Base-by-base conservation (phyloP, 129 eudicot species). In the Flaveria trinervia region DNA sequence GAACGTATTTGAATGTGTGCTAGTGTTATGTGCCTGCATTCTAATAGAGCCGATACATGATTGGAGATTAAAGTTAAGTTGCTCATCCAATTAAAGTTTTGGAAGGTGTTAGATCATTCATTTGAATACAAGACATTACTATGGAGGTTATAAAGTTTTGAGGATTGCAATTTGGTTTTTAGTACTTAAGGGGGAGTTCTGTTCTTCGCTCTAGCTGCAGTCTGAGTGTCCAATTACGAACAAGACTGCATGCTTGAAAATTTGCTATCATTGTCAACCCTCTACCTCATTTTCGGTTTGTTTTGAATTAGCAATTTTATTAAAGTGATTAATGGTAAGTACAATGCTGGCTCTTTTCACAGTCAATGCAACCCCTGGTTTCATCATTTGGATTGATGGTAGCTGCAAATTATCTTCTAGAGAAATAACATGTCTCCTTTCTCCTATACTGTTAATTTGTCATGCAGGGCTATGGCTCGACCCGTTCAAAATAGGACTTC, bases 401-500 rank as follows among this genome's bases (percentile, higher is more conserved):
- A 73, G 56, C 73, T 75, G 74, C 57, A 28, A 23, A 11, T 43
- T 6, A 46, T 22, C 26, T 23, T 10, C 17, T 6, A 17, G 6
- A 17, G 6, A 72, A 18, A 45, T 51, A 54, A 2, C 55, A 48
- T 25, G 1, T 44, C 59, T 36, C 18, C 49, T 73, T 65, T 65
- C 70, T 54, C 68, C 66, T 61, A 46, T 78, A 45, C 48, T 25
- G 51, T 59, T 72, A 54, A 41, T 72, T 86, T 56, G 23, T 59
- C 75, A 59, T 90, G 89, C 92, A 92, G 98, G 95, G 62, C 55
- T 84, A 81, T 65, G 44, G 86, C 77, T 69, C 76, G 76, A 17
- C 70, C 79, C 26, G 70, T 75, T 68, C 92, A 82, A 56, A 84
- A 80, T 77, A 80, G 77, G 82, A 74, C 80, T 48, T 83, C 28